These are phyloP conservation scores for Euphorbia schlechtendalii DNA, from an alignment of 441 rosid species.

Conservation along the genomic window DNA sequence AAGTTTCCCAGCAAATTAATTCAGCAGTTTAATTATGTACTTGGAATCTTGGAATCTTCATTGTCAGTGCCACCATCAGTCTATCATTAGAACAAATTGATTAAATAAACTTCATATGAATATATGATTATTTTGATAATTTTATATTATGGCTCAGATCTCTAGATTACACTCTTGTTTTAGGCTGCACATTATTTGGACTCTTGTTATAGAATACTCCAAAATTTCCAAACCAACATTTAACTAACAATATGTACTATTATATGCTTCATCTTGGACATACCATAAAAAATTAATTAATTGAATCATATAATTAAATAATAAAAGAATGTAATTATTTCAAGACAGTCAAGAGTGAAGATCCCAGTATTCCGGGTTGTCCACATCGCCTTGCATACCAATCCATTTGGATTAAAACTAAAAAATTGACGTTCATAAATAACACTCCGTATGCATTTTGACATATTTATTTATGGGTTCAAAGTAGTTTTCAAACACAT, in stretches of 20 bases:
- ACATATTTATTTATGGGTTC: no score
- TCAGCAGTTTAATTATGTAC: neutral
- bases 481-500: no score
- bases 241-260: neutral
- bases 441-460: no score
- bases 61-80: no score
- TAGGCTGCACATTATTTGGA: neutral
- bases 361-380: constrained; percentile 7
- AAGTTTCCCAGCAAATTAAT: neutral
- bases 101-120: no score
- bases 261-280: no score
- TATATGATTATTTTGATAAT: no score
- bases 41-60: no score
- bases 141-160: neutral
- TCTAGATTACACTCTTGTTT: constrained; percentile 4
- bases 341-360: constrained; percentile 8
- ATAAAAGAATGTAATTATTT: no score
- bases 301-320: neutral
- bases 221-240: neutral
- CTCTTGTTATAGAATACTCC: neutral
- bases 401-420: neutral
- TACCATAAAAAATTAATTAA: no score
- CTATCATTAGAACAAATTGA: no score
- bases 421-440: no score
- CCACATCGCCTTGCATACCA: neutral